Evolutionary conservation across 805 yeast genomes (phyloP), one percentile per base, ranked within the genome.

Genomic region (Zygosaccharomyces siamensis): DNA sequence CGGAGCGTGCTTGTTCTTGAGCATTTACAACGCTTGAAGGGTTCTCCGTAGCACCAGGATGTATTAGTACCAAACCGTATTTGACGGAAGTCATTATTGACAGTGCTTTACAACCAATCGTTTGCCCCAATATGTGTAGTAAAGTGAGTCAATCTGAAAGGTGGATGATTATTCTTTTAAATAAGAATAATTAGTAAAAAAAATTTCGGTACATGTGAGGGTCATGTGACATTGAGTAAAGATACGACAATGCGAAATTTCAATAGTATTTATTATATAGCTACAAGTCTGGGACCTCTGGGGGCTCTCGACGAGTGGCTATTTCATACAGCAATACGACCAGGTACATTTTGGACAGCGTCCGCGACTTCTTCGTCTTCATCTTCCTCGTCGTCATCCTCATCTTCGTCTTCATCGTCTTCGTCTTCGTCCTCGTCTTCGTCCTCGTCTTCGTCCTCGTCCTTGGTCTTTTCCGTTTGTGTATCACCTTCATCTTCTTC

Each of bases 1-100:
- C 45, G 7, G 45, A 20, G 4, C 72, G 66, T 28, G 61, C 56
- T 30, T 66, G 54, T 4, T 45, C 24, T 14, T 57, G 50, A 11
- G 52, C 50, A 62, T 80, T 79, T 36, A 69, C 63, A 16, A 82
- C 79, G 16, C 68, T 46, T 3, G 63, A 69, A 39, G 81, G 83
- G 35, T 76, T 74, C 0, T 83, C 77, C 10, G 83, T 86, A 42
- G 79, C 74, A 6, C 86, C 83, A 16, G 89, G 89, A 59, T 83
- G 89, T 46, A 83, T 72, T 43, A 83, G 69, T 24, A 83, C 64
- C 47, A 82, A 66, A 35, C 61, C 62, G 7, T 47, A 47, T 44
- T 55, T 53, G 24, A 39, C 45, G 21, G 30, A 45, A 14, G 54
- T 45, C 54, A 51, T 51, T 24, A 11, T 14, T 14, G 18, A n/a